Evolutionary conservation across 371 early-diverging fungal species (phyloP), one percentile per base, ranked within the genome.

Genomic region (Fennellomyces sp.): DNA sequence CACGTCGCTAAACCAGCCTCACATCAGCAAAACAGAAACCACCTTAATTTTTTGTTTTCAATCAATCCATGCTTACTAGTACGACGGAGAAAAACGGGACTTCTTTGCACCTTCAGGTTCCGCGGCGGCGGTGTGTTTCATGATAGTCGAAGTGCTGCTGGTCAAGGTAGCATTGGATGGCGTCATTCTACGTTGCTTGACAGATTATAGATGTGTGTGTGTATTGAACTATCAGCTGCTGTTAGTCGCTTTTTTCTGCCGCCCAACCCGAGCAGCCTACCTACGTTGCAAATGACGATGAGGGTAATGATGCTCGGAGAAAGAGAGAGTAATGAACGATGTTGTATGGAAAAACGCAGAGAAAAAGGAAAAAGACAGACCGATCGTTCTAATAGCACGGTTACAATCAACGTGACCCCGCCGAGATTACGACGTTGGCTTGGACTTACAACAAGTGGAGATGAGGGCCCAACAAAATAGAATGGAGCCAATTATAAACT

Each of bases 121-220:
- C 42, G 49, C 52, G 15, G 49, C 52, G 15, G 56, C 33, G 38
- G 56, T 52, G 35, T 66, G 61, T n/a, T 60, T 56, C 15, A 66
- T 63, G 35, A 62, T 56, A 12, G 63, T 35, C 21, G 63, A 49
- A 28, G 36, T 56, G 17, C 58, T 50, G 13, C 63, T 53, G 19
- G 58, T 42, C 8, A 60, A 51, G 25, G 68, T 54, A 56, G 62
- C 56, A 60, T 54, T 59, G 38, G 64, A 54, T 41, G 64, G 64
- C 31, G 64, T 64, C 64, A 64, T 64, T 42, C 30, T 58, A 60
- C 52, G 42, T 52, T 33, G 17, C 45, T 45, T 45, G 45, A 45
- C 21, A 45, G 23, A 45, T 45, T 45, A 45, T 11, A 39, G 17
- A 23, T 23, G n/a, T 45, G 21, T 23, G 17, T 19, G 23, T 45